A percentile compares a stretch with the other conserved stretches of the same genome.
phyloP scores from a whole-genome alignment of 176 grass and related monocot genomes.

The Bolboschoenus planiculmis region DNA sequence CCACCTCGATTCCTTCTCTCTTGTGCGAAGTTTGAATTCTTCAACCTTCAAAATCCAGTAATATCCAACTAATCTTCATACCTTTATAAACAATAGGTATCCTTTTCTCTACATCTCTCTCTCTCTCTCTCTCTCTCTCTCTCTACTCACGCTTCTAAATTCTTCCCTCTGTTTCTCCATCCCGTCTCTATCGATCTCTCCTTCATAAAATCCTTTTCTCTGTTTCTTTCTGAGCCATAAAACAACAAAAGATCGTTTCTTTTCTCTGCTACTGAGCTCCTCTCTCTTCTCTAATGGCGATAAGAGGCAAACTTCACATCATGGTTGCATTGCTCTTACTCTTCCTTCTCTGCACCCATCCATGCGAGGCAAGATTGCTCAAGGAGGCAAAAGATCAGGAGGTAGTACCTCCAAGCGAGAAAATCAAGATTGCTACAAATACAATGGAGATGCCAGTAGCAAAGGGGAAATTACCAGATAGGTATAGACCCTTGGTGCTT shows the following conservation, averaged over 20 bases:
- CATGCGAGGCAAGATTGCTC: slow-evolving; percentile 25
- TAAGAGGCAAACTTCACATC: not conserved
- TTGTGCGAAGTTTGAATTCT: not conserved
- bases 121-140: not conserved
- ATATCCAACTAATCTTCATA: not conserved
- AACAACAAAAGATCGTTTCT: not conserved
- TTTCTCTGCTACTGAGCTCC: not conserved
- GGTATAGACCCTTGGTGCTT: slow-evolving; percentile 26
- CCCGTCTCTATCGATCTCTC: not conserved
- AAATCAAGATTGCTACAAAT: not conserved
- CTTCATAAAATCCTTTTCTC: not conserved
- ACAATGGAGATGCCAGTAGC: not conserved
- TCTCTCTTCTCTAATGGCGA: slow-evolving; percentile 6
- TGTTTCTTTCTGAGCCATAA: not conserved
- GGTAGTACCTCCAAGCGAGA: not conserved
- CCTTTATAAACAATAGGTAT: not conserved
- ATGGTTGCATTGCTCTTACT: slow-evolving; percentile 5
- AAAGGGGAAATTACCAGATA: slow-evolving; percentile 3
- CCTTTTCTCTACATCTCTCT: not conserved
- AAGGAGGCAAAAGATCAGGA: not conserved
- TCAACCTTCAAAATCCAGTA: not conserved
- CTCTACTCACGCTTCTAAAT: not conserved
- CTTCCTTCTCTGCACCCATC: not conserved
- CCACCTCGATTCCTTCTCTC: not conserved
- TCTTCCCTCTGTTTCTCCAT: not conserved